A percentile compares a stretch with the other conserved stretches of the same genome.
phyloP scores from a whole-genome alignment of 352 stramenopile genomes.

The Hyphochytrium catenoides region DNA sequence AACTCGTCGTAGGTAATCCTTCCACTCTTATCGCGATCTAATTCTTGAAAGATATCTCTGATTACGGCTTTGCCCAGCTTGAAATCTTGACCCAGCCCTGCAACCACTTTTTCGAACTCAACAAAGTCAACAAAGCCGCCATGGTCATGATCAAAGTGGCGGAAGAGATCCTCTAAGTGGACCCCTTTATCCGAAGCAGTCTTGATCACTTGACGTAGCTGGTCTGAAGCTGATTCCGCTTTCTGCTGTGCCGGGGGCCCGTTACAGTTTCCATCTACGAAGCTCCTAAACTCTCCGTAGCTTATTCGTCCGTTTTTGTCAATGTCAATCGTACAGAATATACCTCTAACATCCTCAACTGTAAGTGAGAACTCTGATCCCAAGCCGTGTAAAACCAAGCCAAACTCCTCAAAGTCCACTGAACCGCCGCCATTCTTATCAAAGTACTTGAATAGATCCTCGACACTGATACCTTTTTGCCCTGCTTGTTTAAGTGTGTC shows the following conservation, averaged over 20 bases:
- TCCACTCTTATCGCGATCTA: slow-evolving; percentile 36
- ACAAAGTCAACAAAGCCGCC: slow-evolving; percentile 4
- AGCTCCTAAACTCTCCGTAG: slow-evolving; percentile 38
- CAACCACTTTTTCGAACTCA: slow-evolving; percentile 5
- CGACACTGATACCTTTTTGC: slow-evolving; percentile 21
- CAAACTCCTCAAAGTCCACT: slow-evolving; percentile 11
- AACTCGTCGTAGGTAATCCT: slow-evolving; percentile 34
- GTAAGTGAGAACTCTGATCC: slow-evolving; percentile 11
- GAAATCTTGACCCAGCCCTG: slow-evolving; percentile 3
- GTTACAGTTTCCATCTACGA: too few relatives aligned
- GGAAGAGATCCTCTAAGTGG: slow-evolving; percentile 8
- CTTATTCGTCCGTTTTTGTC: slow-evolving; percentile 34
- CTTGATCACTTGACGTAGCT: slow-evolving; percentile 5
- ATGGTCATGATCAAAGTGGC: slow-evolving; percentile 9
- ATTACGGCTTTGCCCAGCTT: slow-evolving; percentile 3
- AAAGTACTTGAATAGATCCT: slow-evolving; percentile 46
- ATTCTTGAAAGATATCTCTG: slow-evolving; percentile 7
- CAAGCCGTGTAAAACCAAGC: slow-evolving; percentile 9
- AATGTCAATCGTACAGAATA: slow-evolving; percentile 18
- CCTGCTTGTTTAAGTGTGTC: slow-evolving; percentile 6
- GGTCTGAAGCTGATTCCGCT: too few relatives aligned
- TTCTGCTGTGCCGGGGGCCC: slow-evolving; percentile 5
- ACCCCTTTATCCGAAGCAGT: slow-evolving; percentile 5
- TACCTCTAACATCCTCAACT: slow-evolving; percentile 2
- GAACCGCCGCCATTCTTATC: slow-evolving; percentile 36